A percentile compares a stretch with the other conserved stretches of the same genome.
Conservation (phyloP, 1,284 basidiomycete species). For the Pyrrhoderma noxium region DNA sequence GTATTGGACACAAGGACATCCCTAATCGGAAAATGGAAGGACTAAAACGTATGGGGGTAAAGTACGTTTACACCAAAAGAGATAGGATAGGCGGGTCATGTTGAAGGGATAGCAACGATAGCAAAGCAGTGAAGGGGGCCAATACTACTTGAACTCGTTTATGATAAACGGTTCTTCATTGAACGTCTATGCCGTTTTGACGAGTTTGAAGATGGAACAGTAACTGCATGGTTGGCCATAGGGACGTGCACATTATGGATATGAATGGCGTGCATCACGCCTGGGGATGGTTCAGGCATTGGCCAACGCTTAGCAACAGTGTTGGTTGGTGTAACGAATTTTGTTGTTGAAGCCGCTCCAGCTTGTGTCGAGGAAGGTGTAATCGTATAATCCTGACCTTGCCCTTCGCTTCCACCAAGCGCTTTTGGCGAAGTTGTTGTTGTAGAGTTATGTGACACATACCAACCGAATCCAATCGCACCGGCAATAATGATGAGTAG, state of each 20-base stretch:
- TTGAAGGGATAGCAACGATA: too few species aligned
- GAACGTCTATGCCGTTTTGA: slow-evolving; percentile 4
- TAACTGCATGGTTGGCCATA: too few species aligned
- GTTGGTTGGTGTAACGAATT: slow-evolving; percentile 37
- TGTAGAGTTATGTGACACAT: slow-evolving; percentile 40
- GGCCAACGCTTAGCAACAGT: slow-evolving; percentile 32
- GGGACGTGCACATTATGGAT: too few species aligned
- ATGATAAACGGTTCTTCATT: not conserved
- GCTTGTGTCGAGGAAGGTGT: slow-evolving; percentile 18
- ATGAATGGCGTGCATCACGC: not conserved
- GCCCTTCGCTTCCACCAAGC: slow-evolving; percentile 59
- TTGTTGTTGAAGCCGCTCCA: slow-evolving; percentile 12
- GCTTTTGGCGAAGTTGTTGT: slow-evolving; percentile 47
- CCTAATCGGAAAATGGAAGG: too few species aligned
- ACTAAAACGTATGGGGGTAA: too few species aligned
- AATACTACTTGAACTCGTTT: too few species aligned
- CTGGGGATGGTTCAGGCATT: slow-evolving; percentile 7
- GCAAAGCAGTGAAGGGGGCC: too few species aligned
- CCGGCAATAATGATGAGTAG: slow-evolving; percentile 49
- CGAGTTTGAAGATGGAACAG: slow-evolving; percentile 4
- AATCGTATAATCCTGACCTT: slow-evolving; percentile 26
- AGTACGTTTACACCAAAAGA: too few species aligned
- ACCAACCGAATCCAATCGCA: slow-evolving; percentile 54
- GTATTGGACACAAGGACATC: too few species aligned
- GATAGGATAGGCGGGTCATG: too few species aligned